Base-by-base conservation (phyloP, 2,329 filamentous ascomycete species). In the Phyllosticta paracitricarpa region DNA sequence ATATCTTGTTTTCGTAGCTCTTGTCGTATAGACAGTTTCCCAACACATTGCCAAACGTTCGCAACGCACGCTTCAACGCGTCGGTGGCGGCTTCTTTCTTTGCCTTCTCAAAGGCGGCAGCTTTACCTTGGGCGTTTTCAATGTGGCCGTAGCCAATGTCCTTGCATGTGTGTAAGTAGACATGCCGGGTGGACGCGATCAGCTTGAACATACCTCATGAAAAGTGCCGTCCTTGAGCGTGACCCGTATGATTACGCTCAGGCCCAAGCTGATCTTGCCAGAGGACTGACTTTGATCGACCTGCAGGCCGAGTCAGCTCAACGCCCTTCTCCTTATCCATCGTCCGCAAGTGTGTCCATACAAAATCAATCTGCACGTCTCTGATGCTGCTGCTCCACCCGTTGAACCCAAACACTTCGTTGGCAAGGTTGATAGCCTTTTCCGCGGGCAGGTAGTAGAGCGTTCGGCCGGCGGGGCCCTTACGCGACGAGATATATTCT, bases 11-110 rank as follows among this genome's bases (percentile, higher is more conserved):
- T 61, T 99, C 79, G 71, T 96, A 99, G 64, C 93, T 87, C 75
- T 97, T 96, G 77, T 99, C 94, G 75, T 99, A 97, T 63, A 99
- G 86, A 78, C 94, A 99, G 72, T 97, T 99, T n/a, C 94, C 94
- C 60, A 99, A 80, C 17, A 97, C 88, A 68, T 97, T 97, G 63
- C 94, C 94, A 75, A 99, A 99, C 65, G 86, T 97, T 63, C 93
- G 83, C 69, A 99, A 72, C 1, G 94, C 85, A 66, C 94, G 83
- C 76, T 99, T 99, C 71, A 99, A 72, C 1, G 86, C 94, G 76
- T 99, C 94, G 9, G 95, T 97, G 2, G 91, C 95, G 7, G 91
- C 95, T 77, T 97, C 92, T 73, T 99, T 99, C 79, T 97, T 99
- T 1, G 94, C 92, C 76, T 99, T 99, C 73, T 99, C 94, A 69